Evolutionary conservation across 2,329 filamentous ascomycete species (phyloP), one percentile per base, ranked within the genome.

Genomic region (Septoria petroselini): DNA sequence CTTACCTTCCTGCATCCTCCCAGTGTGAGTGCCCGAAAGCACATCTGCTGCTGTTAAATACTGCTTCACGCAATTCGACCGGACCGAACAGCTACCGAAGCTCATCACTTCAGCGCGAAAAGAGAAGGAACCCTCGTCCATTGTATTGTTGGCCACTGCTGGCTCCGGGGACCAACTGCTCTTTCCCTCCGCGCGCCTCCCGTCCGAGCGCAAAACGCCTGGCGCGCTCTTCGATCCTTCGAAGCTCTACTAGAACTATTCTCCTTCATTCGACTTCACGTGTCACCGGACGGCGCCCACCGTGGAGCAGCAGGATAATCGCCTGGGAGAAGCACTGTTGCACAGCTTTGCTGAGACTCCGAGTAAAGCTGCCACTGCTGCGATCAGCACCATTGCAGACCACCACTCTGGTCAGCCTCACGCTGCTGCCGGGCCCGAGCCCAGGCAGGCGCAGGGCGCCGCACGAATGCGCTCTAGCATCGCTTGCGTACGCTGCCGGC

Each of bases 401-500:
- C 34, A 30, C 25, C 47, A 55, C 18, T 33, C 56, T 50, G 50
- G 55, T 27, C 46, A 37, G 25, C 25, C 51, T 27, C 47, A 39
- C 50, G 45, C 49, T 44, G 48, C 59, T 53, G 57, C 62, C 54
- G 61, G 62, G 60, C 61, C 57, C 30, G 46, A 44, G 41, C 57
- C 62, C 58, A 58, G 55, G 60, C 63, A 62, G 53, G 51, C 62
- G 44, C 61, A 59, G 46, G 47, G 60, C 21, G 51, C 58, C 40
- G 57, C 54, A 50, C 68, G 72, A 50, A 85, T 89, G 80, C 80
- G 88, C 59, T 89, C 86, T 39, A 88, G 84, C 63, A 88, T 91
- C 65, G 87, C 88, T 40, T 93, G 88, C 69, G 75, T 81, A 54
- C 78, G 82, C 56, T 91, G 88, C 66, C 79, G 88, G 50, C 81